Conservation (phyloP, 1,284 basidiomycete species). For the Cutaneotrichosporon sp. region DNA sequence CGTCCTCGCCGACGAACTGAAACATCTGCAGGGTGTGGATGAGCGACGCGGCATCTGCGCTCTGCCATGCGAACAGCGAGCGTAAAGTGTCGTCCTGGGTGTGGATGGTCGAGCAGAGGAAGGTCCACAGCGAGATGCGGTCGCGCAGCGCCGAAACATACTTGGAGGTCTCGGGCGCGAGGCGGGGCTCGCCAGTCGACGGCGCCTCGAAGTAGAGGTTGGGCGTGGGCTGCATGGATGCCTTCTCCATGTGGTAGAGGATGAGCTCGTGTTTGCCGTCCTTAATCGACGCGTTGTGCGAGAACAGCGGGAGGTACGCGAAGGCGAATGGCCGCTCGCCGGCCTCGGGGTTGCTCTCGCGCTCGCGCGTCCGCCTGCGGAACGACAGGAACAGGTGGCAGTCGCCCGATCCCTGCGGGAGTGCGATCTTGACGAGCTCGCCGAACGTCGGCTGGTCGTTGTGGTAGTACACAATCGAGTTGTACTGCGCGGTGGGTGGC, state of each 20-base stretch:
- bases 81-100: constrained; percentile 89
- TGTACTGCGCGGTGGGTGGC: constrained; percentile 72
- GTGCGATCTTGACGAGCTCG: constrained; percentile 84
- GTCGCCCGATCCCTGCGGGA: constrained; percentile 69
- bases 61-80: constrained; percentile 81
- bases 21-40: constrained; percentile 78
- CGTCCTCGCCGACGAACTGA: constrained; percentile 86
- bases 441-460: constrained; percentile 87
- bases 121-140: constrained; percentile 78
- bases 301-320: constrained; percentile 85
- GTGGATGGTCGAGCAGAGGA: constrained; percentile 87
- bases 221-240: constrained; percentile 61
- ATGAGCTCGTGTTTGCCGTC: constrained; percentile 87
- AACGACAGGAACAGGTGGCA: constrained; percentile 97
- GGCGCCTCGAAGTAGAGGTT: constrained; percentile 72
- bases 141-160: constrained; percentile 72
- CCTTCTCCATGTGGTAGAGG: constrained; percentile 75
- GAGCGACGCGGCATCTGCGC: constrained; percentile 65
- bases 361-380: constrained; percentile 60
- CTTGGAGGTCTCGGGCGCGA: constrained; percentile 67
- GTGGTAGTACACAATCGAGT: constrained; percentile 85
- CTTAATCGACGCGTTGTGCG: constrained; percentile 76
- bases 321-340: constrained; percentile 85
- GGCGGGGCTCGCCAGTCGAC: constrained; percentile 61
- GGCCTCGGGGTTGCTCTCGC: constrained; percentile 58